Percentiles rank a stretch among this genome's conserved stretches.
These are phyloP conservation scores for Noccaea bulbosa DNA, from an alignment of 345 rosid species.

Conservation along the genomic window DNA sequence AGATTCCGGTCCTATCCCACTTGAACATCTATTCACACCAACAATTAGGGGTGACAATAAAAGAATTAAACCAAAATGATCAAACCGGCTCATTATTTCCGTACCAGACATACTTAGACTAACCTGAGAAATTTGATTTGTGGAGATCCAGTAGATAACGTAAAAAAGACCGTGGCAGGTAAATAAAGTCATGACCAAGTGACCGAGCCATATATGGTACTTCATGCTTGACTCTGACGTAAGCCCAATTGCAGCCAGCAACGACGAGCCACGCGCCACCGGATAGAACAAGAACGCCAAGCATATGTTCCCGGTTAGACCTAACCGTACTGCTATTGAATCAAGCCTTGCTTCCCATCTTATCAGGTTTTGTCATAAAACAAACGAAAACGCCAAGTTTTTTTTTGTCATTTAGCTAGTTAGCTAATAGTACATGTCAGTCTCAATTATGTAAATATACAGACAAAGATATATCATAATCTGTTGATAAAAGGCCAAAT, in stretches of 20 bases:
- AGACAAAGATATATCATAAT: neutral
- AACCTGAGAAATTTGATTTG: slow-evolving; percentile 52
- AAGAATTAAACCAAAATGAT: neutral
- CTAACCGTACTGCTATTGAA: slow-evolving; percentile 47
- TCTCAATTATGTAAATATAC: neutral
- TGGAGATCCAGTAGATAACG: slow-evolving; percentile 53
- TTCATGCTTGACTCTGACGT: slow-evolving; percentile 88
- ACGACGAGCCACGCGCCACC: slow-evolving; percentile 80
- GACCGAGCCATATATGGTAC: slow-evolving; percentile 93
- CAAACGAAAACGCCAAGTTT: neutral
- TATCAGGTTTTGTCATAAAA: slow-evolving; percentile 10
- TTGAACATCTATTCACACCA: slow-evolving; percentile 48
- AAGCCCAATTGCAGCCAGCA: slow-evolving; percentile 67
- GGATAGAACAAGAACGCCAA: slow-evolving; percentile 73
- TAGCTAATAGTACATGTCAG: slow-evolving; percentile 16
- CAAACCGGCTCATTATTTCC: neutral
- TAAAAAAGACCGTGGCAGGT: slow-evolving; percentile 67
- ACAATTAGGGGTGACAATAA: neutral
- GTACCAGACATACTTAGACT: neutral
- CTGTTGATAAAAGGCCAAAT: slow-evolving; percentile 13
- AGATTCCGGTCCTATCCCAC: slow-evolving; percentile 50
- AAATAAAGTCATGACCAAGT: slow-evolving; percentile 61
- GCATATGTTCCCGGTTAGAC: slow-evolving; percentile 64
- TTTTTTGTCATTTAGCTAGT: slow-evolving; percentile 10
- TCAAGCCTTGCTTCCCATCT: slow-evolving; percentile 69